Base-by-base conservation (phyloP, 2,329 filamentous ascomycete species). In the Helotiales sp. region DNA sequence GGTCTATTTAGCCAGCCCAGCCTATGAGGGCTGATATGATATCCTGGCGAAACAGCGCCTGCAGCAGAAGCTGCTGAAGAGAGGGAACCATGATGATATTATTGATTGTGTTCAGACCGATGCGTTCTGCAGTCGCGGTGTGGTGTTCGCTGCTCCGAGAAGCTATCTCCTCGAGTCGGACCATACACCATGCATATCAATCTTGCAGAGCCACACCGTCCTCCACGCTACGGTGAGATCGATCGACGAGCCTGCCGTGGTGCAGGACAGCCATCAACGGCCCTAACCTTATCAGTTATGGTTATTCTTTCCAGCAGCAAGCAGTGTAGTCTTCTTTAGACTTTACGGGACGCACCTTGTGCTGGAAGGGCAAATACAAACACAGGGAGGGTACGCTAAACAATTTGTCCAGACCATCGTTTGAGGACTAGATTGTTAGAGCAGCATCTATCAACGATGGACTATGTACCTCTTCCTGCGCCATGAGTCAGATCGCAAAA, bases 261-360 rank as follows among this genome's bases (percentile, higher is more conserved):
- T n/a, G 15, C 26, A 50, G 22, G 1, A 30, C 13, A 8, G 11
- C 49, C 24, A 28, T 26, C 15, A 15, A 17, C 26, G 22, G 22
- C 49, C 49, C 49, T 52, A 52, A 52, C 49, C 49, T 30, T 52
- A 52, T 28, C 49, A 28, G 49, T 30, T 28, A 45, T 45, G 49
- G 49, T n/a, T 52, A 15, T 30, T 30, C 20, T n/a, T 30, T 52
- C 24, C 13, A 24, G 15, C 30, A 13, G 13, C 26, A n/a, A n/a
- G n/a, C 17, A 4, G 49, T 24, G 24, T 22, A 50, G 22, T 26
- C 10, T 10, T 50, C 26, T 22, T 26, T 26, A n/a, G 30, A 52
- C 49, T 10, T 8, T 52, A 28, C 26, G 26, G 26, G 24, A 8
- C 47, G 49, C 24, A 28, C 11, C 49, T 30, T 28, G 24, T 52